Percentiles rank a stretch among this genome's conserved stretches.
Conservation (phyloP, 768 basidiomycete species). For the Leccinellum albellum region DNA sequence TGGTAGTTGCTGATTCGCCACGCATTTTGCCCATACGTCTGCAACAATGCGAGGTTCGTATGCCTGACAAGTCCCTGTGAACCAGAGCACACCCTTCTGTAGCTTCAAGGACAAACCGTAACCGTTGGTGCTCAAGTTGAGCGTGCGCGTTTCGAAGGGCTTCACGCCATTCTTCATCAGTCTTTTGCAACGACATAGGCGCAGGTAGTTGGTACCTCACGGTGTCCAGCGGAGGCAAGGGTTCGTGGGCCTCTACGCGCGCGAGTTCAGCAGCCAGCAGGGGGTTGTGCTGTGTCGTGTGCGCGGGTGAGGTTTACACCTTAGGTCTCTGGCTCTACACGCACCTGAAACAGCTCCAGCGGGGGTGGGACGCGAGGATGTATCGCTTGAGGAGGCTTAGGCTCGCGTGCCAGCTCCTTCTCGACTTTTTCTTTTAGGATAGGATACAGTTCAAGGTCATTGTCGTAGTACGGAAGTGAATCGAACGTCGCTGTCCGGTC, state of each 20-base stretch:
- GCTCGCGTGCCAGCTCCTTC: constrained; percentile 69
- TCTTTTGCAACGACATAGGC: constrained; percentile 56
- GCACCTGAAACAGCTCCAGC: constrained; percentile 57
- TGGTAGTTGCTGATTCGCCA: constrained; percentile 92
- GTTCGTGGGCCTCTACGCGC: constrained; percentile 66
- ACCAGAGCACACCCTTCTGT: background rate
- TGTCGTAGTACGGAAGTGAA: constrained; percentile 92
- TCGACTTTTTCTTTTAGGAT: constrained; percentile 72
- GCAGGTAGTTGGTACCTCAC: constrained; percentile 71
- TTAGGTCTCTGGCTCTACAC: background rate
- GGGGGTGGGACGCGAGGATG: constrained; percentile 73
- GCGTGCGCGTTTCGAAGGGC: constrained; percentile 75
- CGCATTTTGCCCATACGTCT: constrained; percentile 86
- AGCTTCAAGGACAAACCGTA: constrained; percentile 49
- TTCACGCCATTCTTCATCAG: constrained; percentile 72
- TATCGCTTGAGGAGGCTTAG: constrained; percentile 53
- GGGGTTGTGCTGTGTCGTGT: constrained; percentile 52
- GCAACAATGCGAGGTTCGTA: constrained; percentile 76
- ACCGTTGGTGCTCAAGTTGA: constrained; percentile 80
- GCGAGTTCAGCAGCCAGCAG: constrained; percentile 69
- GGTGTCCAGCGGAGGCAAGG: constrained; percentile 65
- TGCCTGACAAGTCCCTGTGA: constrained; percentile 46
- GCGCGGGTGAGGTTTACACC: background rate
- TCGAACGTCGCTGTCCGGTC: constrained; percentile 51
- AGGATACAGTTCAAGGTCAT: constrained; percentile 79